Evolutionary conservation across 306 rosid genomes (phyloP).

Genomic region (Vachellia collinsii): DNA sequence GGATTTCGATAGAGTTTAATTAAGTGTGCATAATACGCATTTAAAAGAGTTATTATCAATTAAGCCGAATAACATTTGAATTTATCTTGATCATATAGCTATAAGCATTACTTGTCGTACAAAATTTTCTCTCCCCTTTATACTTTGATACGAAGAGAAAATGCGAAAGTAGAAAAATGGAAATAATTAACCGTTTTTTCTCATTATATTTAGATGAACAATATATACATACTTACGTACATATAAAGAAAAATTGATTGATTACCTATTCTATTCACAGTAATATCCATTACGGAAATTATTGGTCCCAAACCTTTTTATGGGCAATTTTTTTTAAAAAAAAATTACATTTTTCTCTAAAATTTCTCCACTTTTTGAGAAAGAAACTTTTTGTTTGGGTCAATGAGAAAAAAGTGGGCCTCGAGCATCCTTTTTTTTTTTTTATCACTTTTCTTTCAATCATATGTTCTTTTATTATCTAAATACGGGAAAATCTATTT

Average conservation of each 20-base stretch:
- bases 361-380: neutral
- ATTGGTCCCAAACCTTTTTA: neutral
- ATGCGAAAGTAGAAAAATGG: neutral
- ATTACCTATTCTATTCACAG: neutral
- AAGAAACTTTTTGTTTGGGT: neutral
- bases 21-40: too few relatives aligned
- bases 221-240: neutral
- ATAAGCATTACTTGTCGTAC: too few relatives aligned
- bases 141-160: neutral
- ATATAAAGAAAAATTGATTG: neutral
- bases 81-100: too few relatives aligned
- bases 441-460: neutral
- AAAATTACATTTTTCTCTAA: neutral
- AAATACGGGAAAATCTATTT: neutral
- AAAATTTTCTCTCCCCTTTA: too few relatives aligned
- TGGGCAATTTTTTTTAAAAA: neutral
- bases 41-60: too few relatives aligned
- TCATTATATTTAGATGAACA: neutral
- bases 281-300: neutral
- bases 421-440: neutral
- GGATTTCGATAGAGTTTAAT: too few relatives aligned
- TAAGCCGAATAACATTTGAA: too few relatives aligned
- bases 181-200: neutral
- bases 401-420: neutral
- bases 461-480: neutral